Evolutionary conservation across 345 rosid species (phyloP).

Genomic region (Melaleuca quinquenervia): DNA sequence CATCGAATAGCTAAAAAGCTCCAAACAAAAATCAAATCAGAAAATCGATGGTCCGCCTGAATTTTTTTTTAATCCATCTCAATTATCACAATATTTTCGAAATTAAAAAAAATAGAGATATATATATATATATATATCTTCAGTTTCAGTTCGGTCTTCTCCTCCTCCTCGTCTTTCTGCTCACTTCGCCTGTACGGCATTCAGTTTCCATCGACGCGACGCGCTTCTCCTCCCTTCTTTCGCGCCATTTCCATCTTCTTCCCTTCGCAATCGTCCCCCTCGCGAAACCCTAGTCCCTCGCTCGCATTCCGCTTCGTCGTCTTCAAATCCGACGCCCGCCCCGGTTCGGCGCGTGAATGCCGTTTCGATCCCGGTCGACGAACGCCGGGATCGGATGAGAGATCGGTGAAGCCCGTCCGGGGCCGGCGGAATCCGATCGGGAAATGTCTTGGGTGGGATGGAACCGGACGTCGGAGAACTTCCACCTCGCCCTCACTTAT

Average conservation of each 20-base stretch:
- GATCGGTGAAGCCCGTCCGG: neutral
- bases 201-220: neutral
- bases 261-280: neutral
- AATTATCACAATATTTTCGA: neutral
- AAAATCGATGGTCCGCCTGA: neutral
- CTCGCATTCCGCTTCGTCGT: neutral
- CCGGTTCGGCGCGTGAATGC: neutral
- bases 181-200: neutral
- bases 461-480: constrained; percentile 82
- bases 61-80: neutral
- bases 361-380: neutral
- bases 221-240: neutral
- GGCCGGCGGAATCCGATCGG: neutral
- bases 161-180: neutral
- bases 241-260: neutral
- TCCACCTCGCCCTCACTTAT: constrained; percentile 61
- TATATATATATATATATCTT: neutral
- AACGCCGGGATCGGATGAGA: constrained; percentile 11
- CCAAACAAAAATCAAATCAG: neutral
- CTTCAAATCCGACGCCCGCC: neutral
- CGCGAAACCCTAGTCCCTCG: neutral
- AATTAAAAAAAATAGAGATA: neutral
- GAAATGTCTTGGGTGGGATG: constrained; percentile 99
- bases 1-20: no score
- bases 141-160: neutral